These are phyloP conservation scores for Cladosporium cucumerinum DNA, from an alignment of 2,329 filamentous ascomycete species.

Conservation along the genomic window DNA sequence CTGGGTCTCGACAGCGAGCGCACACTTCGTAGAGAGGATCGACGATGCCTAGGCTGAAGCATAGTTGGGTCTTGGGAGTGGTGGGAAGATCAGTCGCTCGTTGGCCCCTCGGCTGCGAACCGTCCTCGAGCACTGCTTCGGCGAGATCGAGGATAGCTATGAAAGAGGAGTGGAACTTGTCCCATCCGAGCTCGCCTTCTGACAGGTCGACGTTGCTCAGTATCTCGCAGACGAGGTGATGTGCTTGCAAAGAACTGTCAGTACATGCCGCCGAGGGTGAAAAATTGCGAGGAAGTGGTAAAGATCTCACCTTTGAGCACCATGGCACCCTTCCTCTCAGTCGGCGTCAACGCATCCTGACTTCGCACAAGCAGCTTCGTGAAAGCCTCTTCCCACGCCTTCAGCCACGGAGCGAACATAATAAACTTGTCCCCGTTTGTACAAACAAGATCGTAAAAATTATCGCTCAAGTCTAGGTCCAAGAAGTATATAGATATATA, in stretches of 20 bases:
- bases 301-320: constrained; percentile 20
- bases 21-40: constrained; percentile 27
- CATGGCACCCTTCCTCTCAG: constrained; percentile 25
- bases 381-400: constrained; percentile 25
- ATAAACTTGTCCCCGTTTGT: constrained; percentile 24
- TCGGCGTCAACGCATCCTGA: constrained; percentile 5
- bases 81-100: constrained; percentile 15
- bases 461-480: constrained; percentile 26
- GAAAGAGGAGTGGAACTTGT: constrained; percentile 23
- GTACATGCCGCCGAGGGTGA: neutral
- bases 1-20: constrained; percentile 24
- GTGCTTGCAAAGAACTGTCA: constrained; percentile 12
- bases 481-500: constrained; percentile 24
- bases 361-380: constrained; percentile 8
- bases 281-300: too few relatives aligned
- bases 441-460: constrained; percentile 25
- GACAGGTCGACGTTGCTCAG: constrained; percentile 25
- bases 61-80: constrained; percentile 18
- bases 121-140: constrained; percentile 20
- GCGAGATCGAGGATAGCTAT: constrained; percentile 26
- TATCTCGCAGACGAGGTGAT: constrained; percentile 26
- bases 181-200: constrained; percentile 24
- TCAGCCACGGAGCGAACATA: constrained; percentile 22
- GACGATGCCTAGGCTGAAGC: constrained; percentile 25
- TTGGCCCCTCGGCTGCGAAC: neutral